Conservation (phyloP, 2,329 filamentous ascomycete genomes). For the Diaporthe sp. region DNA sequence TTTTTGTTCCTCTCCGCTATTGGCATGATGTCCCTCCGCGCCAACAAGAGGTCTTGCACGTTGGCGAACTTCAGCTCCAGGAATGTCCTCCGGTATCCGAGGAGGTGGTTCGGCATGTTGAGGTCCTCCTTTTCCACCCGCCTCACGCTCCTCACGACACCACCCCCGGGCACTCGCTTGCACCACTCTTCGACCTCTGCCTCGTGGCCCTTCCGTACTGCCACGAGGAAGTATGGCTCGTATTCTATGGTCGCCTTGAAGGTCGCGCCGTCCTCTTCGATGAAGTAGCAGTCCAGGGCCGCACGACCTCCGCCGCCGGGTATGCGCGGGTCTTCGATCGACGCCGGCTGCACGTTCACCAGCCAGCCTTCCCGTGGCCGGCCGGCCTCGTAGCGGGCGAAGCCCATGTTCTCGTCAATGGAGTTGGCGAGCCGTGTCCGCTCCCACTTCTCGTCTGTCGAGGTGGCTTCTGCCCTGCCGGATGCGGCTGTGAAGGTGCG, state of each 20-base stretch:
- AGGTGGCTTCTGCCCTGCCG: constrained; percentile 85
- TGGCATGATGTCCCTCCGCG: constrained; percentile 86
- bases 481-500: constrained; percentile 86
- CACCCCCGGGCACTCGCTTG: constrained; percentile 81
- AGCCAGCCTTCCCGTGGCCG: constrained; percentile 89
- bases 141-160: constrained; percentile 83
- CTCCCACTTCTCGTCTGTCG: constrained; percentile 93
- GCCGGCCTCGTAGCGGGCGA: constrained; percentile 90
- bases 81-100: constrained; percentile 91
- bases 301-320: constrained; percentile 89
- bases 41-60: constrained; percentile 87
- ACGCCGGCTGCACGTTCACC: constrained; percentile 93
- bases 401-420: constrained; percentile 97
- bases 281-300: constrained; percentile 96
- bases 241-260: constrained; percentile 98
- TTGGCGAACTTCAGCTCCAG: constrained; percentile 90
- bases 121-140: constrained; percentile 93
- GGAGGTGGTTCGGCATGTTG: constrained; percentile 93
- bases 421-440: constrained; percentile 84
- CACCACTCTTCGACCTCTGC: constrained; percentile 97
- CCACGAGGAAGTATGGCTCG: constrained; percentile 95
- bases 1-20: constrained; percentile 97
- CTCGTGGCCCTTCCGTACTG: constrained; percentile 89
- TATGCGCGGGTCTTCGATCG: constrained; percentile 86
- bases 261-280: constrained; percentile 87